Percentiles rank a stretch among this genome's conserved stretches.
phyloP scores from a whole-genome alignment of 148 eudicot species.

The Rhododendron williamsianum region DNA sequence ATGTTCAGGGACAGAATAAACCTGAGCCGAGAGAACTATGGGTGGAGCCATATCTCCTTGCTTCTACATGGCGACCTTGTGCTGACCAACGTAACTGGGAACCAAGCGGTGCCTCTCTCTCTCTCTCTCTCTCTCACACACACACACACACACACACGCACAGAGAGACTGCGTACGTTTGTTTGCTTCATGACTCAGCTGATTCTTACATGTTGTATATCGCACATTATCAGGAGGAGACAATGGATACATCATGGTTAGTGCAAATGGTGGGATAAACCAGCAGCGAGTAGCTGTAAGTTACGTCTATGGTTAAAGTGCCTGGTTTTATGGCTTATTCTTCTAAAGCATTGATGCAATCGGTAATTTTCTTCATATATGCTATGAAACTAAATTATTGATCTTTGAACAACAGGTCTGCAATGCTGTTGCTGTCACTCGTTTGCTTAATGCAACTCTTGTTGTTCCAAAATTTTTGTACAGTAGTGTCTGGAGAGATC shows the following conservation, averaged over 20 bases:
- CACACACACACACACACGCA: background rate
- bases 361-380: background rate
- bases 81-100: conserved; percentile 75
- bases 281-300: conserved; percentile 99
- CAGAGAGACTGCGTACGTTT: background rate
- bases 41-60: conserved; percentile 72
- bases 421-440: conserved; percentile 94
- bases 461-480: conserved; percentile 89
- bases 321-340: background rate
- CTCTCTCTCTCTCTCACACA: background rate
- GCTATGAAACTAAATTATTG: conserved; percentile 2
- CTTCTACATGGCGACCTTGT: conserved; percentile 92
- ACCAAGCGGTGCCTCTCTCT: conserved; percentile 60
- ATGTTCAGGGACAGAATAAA: conserved; percentile 58
- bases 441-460: conserved; percentile 95
- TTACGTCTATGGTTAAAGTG: conserved; percentile 14
- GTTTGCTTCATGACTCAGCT: conserved; percentile 5
- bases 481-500: conserved; percentile 97
- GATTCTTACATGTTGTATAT: conserved; percentile 8
- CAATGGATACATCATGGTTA: conserved; percentile 80
- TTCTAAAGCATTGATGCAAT: background rate
- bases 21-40: conserved; percentile 91
- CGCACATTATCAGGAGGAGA: conserved; percentile 53
- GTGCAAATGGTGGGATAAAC: conserved; percentile 98
- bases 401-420: conserved; percentile 59